Evolutionary conservation across 75 land plant species (phyloP).

Genomic region (Pinus tabuliformis): DNA sequence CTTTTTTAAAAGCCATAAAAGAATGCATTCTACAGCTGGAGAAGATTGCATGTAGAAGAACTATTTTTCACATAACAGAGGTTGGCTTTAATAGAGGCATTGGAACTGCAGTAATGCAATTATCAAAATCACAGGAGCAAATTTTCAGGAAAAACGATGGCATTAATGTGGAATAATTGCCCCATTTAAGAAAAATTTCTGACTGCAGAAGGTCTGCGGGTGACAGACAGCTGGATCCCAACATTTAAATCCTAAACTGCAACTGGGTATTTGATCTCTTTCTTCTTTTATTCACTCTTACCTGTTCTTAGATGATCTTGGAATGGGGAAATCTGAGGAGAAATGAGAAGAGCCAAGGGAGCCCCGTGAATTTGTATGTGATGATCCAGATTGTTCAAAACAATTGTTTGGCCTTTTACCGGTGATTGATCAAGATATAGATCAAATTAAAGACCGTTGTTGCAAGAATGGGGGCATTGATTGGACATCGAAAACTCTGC

Average conservation of each 20-base stretch:
- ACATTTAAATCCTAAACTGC: not conserved
- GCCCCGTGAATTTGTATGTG: not conserved
- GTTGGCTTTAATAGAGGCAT: too few relatives aligned
- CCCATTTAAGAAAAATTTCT: too few relatives aligned
- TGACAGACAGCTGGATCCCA: not conserved
- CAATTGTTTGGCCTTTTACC: not conserved
- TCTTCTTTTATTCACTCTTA: not conserved
- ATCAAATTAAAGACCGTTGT: too few relatives aligned
- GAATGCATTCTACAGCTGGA: too few relatives aligned
- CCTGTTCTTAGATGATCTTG: not conserved
- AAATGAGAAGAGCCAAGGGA: constrained; percentile 3
- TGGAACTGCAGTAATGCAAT: too few relatives aligned
- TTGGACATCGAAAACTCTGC: not conserved
- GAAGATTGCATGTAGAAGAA: too few relatives aligned
- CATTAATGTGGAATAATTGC: too few relatives aligned
- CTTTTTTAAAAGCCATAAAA: too few relatives aligned
- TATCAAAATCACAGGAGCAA: too few relatives aligned
- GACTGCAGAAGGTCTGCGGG: too few relatives aligned
- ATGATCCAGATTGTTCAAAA: not conserved
- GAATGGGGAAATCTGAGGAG: not conserved
- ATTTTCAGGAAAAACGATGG: too few relatives aligned
- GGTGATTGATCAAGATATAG: not conserved
- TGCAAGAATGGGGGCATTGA: not conserved
- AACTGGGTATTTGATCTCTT: not conserved
- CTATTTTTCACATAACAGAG: too few relatives aligned